Base-by-base conservation (phyloP, 192 early-diverging fungal species). In the Rhizophagus prolifer region DNA sequence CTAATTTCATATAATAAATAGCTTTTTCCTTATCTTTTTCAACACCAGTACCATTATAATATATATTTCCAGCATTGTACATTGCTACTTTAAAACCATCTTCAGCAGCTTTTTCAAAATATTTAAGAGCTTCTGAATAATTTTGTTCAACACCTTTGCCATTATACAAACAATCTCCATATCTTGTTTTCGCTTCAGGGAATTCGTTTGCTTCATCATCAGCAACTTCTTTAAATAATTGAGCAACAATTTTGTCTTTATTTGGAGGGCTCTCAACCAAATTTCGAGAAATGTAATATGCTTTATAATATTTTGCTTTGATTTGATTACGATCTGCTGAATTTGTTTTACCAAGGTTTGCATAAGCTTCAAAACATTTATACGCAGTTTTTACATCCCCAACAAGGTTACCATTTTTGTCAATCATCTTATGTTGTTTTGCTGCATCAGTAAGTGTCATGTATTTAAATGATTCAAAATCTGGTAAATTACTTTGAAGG, bases 171-270 rank as follows among this genome's bases (percentile, higher is more conserved):
- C 65, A 67, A n/a, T n/a, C 10, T 9, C n/a, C 65, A 67, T 67
- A 67, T 41, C 31, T 41, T 41, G 23, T 16, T 67, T 67, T 30
- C 10, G 65, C 65, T 9, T 38, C 65, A 10, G 65, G 30, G 5
- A 54, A 54, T 54, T 54, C 50, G 21, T 54, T 54, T 41, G 7
- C 34, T 44, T 41, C 65, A 67, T 67, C 34, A 41, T 41, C 36
- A n/a, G 65, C 65, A n/a, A 38, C 30, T 67, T 67, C 65, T 44
- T 67, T 67, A 67, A 44, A 67, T 41, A 41, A 38, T 67, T 41
- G 21, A 3, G 65, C 65, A n/a, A 36, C n/a, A 9, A 14, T 31
- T 12, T 5, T 67, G 8, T 41, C 31, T 41, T 38, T 67, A 41
- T 67, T 16, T n/a, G n/a, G 41, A n/a, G 9, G 36, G 9, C 7